Evolutionary conservation across 2,329 filamentous ascomycete species (phyloP).

Genomic region (Penicillium sp.): DNA sequence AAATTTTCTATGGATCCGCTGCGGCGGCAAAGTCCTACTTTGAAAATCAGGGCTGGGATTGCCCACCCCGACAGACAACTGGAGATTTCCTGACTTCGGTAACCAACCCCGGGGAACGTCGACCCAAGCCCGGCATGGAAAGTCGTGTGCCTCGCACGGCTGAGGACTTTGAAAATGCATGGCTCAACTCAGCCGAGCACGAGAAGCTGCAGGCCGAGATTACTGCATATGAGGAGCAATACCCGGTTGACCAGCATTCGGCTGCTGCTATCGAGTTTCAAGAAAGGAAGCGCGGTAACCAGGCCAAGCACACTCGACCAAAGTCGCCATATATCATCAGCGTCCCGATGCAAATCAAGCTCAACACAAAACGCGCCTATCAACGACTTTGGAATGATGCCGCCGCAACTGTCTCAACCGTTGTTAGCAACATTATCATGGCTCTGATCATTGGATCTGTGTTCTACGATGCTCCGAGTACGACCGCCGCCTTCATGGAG

Average conservation of each 20-base stretch:
- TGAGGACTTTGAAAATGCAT: constrained; percentile 61
- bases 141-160: constrained; percentile 61
- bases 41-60: constrained; percentile 64
- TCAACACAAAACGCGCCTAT: constrained; percentile 79
- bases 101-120: constrained; percentile 61
- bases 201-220: constrained; percentile 39
- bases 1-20: constrained; percentile 70
- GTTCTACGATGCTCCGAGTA: constrained; percentile 69
- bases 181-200: constrained; percentile 53
- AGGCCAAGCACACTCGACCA: constrained; percentile 49
- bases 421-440: constrained; percentile 66
- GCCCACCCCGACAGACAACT: constrained; percentile 61
- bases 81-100: constrained; percentile 68
- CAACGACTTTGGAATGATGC: constrained; percentile 72
- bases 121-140: constrained; percentile 57
- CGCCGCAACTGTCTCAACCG: constrained; percentile 64
- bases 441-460: constrained; percentile 74
- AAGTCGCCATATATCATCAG: constrained; percentile 78
- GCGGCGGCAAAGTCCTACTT: constrained; percentile 62
- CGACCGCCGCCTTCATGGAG: constrained; percentile 68
- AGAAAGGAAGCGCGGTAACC: constrained; percentile 34
- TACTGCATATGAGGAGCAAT: constrained; percentile 37
- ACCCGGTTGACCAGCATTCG: constrained; percentile 35
- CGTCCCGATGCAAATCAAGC: constrained; percentile 67
- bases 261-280: constrained; percentile 29